Evolutionary conservation across 495 filamentous ascomycete species (phyloP).

Genomic region (Parmelia sp.): DNA sequence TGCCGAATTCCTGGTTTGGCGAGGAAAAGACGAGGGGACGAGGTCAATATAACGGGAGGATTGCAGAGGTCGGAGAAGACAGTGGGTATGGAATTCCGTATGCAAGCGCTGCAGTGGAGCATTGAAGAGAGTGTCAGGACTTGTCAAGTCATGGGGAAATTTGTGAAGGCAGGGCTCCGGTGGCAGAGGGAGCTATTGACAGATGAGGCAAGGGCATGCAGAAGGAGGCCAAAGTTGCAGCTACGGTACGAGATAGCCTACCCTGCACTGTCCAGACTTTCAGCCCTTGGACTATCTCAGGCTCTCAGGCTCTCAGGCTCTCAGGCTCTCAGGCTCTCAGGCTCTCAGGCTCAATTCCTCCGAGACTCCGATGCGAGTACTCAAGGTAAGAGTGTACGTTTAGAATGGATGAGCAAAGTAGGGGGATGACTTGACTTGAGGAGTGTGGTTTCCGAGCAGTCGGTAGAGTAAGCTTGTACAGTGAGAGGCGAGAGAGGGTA

Average conservation of each 20-base stretch:
- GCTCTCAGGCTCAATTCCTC: too few relatives aligned
- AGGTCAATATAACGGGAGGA: neutral
- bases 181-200: neutral
- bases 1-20: neutral
- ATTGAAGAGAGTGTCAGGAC: conserved; percentile 14
- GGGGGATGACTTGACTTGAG: too few relatives aligned
- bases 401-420: too few relatives aligned
- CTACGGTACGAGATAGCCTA: neutral
- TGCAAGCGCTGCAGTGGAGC: conserved; percentile 29
- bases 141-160: neutral
- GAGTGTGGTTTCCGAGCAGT: too few relatives aligned
- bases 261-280: too few relatives aligned
- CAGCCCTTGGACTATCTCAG: too few relatives aligned
- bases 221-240: neutral
- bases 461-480: too few relatives aligned
- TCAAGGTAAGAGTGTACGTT: too few relatives aligned
- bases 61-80: conserved; percentile 14
- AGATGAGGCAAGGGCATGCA: neutral
- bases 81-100: conserved; percentile 24
- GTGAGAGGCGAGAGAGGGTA: too few relatives aligned
- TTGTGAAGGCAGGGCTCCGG: neutral
- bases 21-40: neutral
- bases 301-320: too few relatives aligned
- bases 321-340: too few relatives aligned
- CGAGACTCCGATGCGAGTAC: too few relatives aligned